phyloP scores from a whole-genome alignment of 192 early-diverging fungal genomes.

The Glomus cerebriforme region DNA sequence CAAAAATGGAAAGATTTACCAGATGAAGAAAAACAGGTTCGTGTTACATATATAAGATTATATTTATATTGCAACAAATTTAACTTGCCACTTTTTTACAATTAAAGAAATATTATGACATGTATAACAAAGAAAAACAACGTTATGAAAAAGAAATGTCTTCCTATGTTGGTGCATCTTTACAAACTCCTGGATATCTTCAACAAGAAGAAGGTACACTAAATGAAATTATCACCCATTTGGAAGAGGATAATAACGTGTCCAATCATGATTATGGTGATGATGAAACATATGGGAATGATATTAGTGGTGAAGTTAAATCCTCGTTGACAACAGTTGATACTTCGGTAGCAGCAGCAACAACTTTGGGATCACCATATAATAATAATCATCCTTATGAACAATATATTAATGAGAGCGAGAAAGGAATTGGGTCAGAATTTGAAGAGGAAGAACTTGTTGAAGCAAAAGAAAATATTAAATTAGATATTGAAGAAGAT shows the following conservation, averaged over 20 bases:
- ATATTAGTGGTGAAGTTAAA: too few species aligned
- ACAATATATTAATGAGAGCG: neutral
- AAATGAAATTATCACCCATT: too few species aligned
- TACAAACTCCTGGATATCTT: neutral
- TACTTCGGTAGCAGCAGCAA: neutral
- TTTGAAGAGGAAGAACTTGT: neutral
- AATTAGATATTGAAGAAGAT: neutral
- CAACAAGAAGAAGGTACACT: too few species aligned
- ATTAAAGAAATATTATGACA: conserved; percentile 48
- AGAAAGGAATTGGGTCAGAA: neutral
- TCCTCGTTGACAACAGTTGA: neutral
- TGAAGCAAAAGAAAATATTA: too few species aligned
- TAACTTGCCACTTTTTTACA: neutral
- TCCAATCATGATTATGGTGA: too few species aligned
- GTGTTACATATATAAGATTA: neutral
- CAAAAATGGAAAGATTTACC: conserved; percentile 47
- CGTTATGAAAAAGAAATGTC: conserved; percentile 45
- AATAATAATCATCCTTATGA: neutral
- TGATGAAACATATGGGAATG: too few species aligned
- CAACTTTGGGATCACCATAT: neutral
- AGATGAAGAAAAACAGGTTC: conserved; percentile 42
- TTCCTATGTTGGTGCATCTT: conserved; percentile 33
- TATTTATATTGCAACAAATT: neutral
- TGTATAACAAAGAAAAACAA: conserved; percentile 46
- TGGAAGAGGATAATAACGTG: too few species aligned